Percentiles rank a stretch among this genome's conserved stretches.
These are phyloP conservation scores for Prunella vulgaris DNA, from an alignment of 257 asterid species.

Conservation along the genomic window DNA sequence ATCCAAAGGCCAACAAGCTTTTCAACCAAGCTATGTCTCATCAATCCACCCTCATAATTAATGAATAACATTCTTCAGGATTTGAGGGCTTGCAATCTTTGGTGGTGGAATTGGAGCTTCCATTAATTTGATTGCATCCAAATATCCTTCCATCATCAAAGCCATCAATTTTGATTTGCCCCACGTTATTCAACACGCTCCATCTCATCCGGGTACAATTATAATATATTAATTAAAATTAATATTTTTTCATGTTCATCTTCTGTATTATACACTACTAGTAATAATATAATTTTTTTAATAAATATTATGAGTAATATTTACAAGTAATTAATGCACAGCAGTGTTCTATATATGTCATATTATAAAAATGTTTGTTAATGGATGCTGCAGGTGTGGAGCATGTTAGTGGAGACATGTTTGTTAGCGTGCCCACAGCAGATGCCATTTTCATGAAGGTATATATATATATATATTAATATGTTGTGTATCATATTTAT, in stretches of 20 bases:
- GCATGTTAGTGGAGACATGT: constrained; percentile 66
- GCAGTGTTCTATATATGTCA: too few relatives aligned
- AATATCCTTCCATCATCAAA: constrained; percentile 42
- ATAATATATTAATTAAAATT: too few relatives aligned
- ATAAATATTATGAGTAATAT: too few relatives aligned
- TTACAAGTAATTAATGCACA: too few relatives aligned
- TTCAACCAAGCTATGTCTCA: constrained; percentile 53
- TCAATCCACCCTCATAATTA: constrained; percentile 37
- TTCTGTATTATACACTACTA: too few relatives aligned
- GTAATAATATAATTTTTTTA: too few relatives aligned
- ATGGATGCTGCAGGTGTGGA: constrained; percentile 52
- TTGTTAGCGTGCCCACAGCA: constrained; percentile 52
- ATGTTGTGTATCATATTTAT: too few relatives aligned
- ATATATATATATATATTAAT: too few relatives aligned
- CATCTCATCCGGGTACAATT: constrained; percentile 29
- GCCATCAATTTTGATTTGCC: constrained; percentile 69
- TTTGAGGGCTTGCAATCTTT: constrained; percentile 38
- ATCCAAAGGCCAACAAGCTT: constrained; percentile 46
- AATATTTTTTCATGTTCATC: too few relatives aligned
- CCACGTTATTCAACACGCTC: constrained; percentile 53
- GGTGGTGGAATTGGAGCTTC: constrained; percentile 32
- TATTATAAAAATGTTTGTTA: too few relatives aligned
- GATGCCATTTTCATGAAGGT: constrained; percentile 67
- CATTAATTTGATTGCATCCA: constrained; percentile 35
- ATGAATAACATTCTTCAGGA: constrained; percentile 51